Base-by-base conservation (phyloP, 306 rosid species). In the Prunus mume region DNA sequence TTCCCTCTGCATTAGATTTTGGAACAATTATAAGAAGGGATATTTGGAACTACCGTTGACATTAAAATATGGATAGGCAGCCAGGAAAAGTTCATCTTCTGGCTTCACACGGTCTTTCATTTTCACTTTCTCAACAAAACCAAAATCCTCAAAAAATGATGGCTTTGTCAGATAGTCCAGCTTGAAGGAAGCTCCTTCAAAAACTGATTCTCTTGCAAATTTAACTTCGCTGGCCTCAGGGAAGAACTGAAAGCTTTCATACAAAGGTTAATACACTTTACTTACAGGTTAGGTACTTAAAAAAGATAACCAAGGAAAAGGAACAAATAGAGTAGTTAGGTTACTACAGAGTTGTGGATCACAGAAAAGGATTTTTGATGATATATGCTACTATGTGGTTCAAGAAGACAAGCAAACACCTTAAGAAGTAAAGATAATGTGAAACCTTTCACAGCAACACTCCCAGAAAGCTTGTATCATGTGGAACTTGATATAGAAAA, bases 161-260 rank as follows among this genome's bases (percentile, higher is more conserved):
- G 98, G 98, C 86, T 94, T 94, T 27, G 98, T 94, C 83, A 94
- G 82, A 78, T 92, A 94, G 79, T 94, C 98, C 88, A 94, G 75
- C 90, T 89, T 94, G 74, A 94, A 89, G 74, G 91, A 87, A 60
- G 88, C 88, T 82, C 98, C 98, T 66, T 83, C 87, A 70, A 94
- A 94, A 66, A 47, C 90, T 15, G 96, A 83, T 58, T 90, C 79
- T 86, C 97, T 94, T 19, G 98, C 97, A 78, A 90, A 90, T 78
- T 87, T 77, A 71, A 94, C 98, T 86, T 94, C 98, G 46, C 72
- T 94, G 77, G 98, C 98, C 91, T 94, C 98, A 5, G 97, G 98
- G 77, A 95, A 95, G 83, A 95, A 95, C 97, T 95, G 93, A 52
- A 83, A 55, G 50, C 71, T 65, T 82, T 72, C 77, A 55, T 61